A percentile compares a stretch with the other conserved stretches of the same genome.
phyloP scores from a whole-genome alignment of 768 basidiomycete species.

The Hericium rajendrae region DNA sequence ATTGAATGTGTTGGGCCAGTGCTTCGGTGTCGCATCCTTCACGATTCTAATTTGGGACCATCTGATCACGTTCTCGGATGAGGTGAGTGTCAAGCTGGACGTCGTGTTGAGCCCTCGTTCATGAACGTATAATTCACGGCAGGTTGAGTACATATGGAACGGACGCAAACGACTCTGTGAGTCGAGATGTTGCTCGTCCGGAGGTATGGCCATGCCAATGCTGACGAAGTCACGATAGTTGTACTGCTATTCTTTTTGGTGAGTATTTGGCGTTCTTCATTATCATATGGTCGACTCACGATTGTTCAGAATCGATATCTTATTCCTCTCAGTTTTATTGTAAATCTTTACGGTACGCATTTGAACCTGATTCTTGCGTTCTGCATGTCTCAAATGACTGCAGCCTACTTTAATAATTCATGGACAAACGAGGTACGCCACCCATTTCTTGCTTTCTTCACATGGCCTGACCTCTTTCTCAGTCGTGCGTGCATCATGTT shows the following conservation, averaged over 20 bases:
- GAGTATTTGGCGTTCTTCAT: constrained; percentile 2
- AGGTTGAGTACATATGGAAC: constrained; percentile 47
- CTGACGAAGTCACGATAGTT: constrained; percentile 14
- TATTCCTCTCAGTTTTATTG: constrained; percentile 51
- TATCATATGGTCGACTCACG: background rate
- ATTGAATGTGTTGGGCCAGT: constrained; percentile 24
- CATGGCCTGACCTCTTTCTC: background rate
- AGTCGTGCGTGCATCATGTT: background rate
- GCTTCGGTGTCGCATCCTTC: constrained; percentile 42
- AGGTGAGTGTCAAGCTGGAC: constrained; percentile 18
- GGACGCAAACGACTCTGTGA: constrained; percentile 35
- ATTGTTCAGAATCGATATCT: constrained; percentile 48
- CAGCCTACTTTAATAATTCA: constrained; percentile 16
- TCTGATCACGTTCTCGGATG: constrained; percentile 39
- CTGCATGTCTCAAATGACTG: background rate
- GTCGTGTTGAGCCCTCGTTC: no score
- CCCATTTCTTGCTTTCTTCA: no score
- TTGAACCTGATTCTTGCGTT: background rate
- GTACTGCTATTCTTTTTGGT: constrained; percentile 30
- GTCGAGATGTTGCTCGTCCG: constrained; percentile 7
- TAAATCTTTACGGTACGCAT: constrained; percentile 30
- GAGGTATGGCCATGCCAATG: no score
- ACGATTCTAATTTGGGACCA: constrained; percentile 48
- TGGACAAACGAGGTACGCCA: constrained; percentile 16
- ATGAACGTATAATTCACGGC: background rate